These are phyloP conservation scores for Ustilago bromivora DNA, from an alignment of 1,284 basidiomycete genomes.

Conservation along the genomic window DNA sequence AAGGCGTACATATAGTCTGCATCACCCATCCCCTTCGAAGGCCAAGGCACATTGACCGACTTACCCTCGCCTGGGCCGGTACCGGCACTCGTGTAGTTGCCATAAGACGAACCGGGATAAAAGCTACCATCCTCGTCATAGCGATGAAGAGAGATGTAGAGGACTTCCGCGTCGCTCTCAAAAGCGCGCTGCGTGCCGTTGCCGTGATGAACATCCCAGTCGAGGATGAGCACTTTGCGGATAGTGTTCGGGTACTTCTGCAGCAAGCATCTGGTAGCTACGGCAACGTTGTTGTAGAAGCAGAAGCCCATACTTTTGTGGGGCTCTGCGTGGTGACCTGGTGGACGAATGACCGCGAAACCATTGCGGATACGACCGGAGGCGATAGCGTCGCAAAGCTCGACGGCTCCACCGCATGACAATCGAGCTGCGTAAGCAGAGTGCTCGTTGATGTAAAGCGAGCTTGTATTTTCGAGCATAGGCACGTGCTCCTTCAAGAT, in stretches of 20 bases:
- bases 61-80: conserved; percentile 80
- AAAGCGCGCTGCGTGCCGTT: conserved; percentile 98
- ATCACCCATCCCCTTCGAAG: conserved; percentile 86
- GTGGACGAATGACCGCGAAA: conserved; percentile 95
- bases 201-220: conserved; percentile 99
- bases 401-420: conserved; percentile 93
- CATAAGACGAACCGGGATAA: conserved; percentile 92
- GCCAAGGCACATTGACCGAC: conserved; percentile 97
- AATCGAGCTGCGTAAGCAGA: conserved; percentile 87
- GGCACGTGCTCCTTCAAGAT: conserved; percentile 74
- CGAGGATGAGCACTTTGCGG: conserved; percentile 85
- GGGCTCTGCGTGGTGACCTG: conserved; percentile 98
- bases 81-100: conserved; percentile 85
- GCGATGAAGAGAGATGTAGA: conserved; percentile 97
- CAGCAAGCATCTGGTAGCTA: conserved; percentile 76
- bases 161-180: conserved; percentile 86
- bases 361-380: conserved; percentile 83
- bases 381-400: conserved; percentile 88
- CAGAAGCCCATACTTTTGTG: conserved; percentile 99
- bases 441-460: conserved; percentile 88
- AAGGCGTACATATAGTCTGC: conserved; percentile 97
- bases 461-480: conserved; percentile 79
- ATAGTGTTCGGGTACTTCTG: conserved; percentile 76
- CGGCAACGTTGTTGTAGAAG: conserved; percentile 98
- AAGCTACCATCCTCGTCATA: conserved; percentile 81